Conservation (phyloP, 352 stramenopile genomes). For the Phytophthora multivora region DNA sequence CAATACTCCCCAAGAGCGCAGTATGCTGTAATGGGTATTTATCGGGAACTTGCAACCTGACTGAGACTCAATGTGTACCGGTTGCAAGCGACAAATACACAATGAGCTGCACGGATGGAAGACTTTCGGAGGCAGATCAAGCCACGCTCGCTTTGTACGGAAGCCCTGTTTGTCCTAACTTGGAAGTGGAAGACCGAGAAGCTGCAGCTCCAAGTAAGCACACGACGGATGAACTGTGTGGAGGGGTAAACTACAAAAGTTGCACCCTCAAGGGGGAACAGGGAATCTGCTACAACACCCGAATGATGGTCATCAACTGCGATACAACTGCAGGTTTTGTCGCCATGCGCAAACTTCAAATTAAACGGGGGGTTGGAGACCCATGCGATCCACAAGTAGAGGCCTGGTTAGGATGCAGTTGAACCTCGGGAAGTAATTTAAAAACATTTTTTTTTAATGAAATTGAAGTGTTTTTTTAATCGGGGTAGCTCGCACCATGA, state of each 20-base stretch:
- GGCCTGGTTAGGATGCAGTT: constrained; percentile 39
- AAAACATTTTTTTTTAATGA: too few relatives aligned
- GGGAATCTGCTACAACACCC: constrained; percentile 47
- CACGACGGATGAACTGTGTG: constrained; percentile 37
- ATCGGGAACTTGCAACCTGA: constrained; percentile 28
- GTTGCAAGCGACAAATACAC: too few relatives aligned
- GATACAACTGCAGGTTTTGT: constrained; percentile 19
- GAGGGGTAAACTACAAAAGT: constrained; percentile 35
- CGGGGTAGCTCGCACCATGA: constrained; percentile 6
- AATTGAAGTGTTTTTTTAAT: not conserved
- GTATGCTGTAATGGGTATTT: constrained; percentile 49
- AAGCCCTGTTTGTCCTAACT: constrained; percentile 11
- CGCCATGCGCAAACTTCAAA: constrained; percentile 35
- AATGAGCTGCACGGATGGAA: too few relatives aligned
- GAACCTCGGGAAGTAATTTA: too few relatives aligned
- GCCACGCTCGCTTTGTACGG: not conserved
- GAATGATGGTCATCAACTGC: constrained; percentile 43
- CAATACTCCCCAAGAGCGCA: constrained; percentile 23
- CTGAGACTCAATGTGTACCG: not conserved
- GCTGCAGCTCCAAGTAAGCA: constrained; percentile 18
- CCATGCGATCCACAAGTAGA: constrained; percentile 38
- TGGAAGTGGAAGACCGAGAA: constrained; percentile 4
- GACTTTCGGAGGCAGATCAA: constrained; percentile 1
- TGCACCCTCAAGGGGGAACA: constrained; percentile 25
- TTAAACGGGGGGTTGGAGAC: constrained; percentile 25